Evolutionary conservation across 176 grass and related monocot genomes (phyloP), one percentile per base, ranked within the genome.

Genomic region (Juncus inflexus): DNA sequence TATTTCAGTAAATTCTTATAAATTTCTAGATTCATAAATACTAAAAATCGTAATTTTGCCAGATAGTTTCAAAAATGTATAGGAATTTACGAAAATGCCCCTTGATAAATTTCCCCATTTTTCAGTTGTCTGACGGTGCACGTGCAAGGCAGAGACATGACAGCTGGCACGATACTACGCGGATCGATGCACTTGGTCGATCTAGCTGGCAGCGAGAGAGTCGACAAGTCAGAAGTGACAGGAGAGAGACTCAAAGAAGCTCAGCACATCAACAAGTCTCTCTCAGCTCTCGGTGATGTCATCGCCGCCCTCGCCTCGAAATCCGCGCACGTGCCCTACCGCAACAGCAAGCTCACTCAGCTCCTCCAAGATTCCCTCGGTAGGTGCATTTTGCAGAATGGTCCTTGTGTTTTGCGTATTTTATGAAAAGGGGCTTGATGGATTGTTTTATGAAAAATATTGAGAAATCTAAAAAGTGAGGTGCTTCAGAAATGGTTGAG

Each of bases 181-280:
- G 94, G 94, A n/a, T 99, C 88, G 77, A 90, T 99, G 86, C 94
- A 99, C 79, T 86, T 99, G 79, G 94, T 99, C 65, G 94, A 99
- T 82, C 83, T 99, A 63, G 94, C 94, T 45, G 94, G 94, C 61
- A 99, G 94, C 45, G 94, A 99, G 70, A 83, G 94, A 42, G 89
- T 99, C 69, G 85, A 92, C 68, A 99, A 99, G 66, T 99, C 89
- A 76, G 94, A 99, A 69, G 94, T 87, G 15, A 92, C 88, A 0
- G 94, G 94, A 66, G 89, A 99, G 62, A 82, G 94, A 72, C 67
- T 99, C 57, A 99, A 99, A 78, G 94, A 99, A 83, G 94, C 94
- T 70, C 94, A 99, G 0, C 89, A 99, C 83, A 99, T 99, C 76
- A 99, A 99, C 59, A 99, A 80, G 84, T 99, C 94, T 60, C 79